Base-by-base conservation (phyloP, 352 stramenopile species). In the Blastocystis sp. region DNA sequence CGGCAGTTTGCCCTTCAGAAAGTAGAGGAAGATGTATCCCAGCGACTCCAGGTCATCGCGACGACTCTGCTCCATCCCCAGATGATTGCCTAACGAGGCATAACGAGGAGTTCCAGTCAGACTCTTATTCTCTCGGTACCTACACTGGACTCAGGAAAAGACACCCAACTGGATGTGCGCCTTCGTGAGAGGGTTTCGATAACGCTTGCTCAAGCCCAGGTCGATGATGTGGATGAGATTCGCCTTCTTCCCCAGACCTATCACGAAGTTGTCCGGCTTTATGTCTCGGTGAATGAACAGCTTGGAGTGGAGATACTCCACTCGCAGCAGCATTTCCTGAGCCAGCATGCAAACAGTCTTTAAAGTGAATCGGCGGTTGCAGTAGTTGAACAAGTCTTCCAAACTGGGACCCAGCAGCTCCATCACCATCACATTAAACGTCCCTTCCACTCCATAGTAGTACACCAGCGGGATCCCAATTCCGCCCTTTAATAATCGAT, bases 391-490 rank as follows among this genome's bases (percentile, higher is more conserved):
- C 0, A 98, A 91, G 91, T 98, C 94, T 90, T 98, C 94, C 29
- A 98, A 90, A 18, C 94, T 98, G 5, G 96, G 97, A 15, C 97
- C 97, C 6, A 99, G 92, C 55, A 99, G 92, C 91, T 99, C 97
- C 69, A 99, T 96, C 29, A 99, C 97, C 96, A 99, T 98, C 45
- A 99, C 97, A 90, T 99, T 99, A 93, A 99, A 99, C 18, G 61
- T 70, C 18, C 77, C 77, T 62, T 99, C 97, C 29, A 98, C 96
- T 61, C 97, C 97, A 91, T 98, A 99, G 96, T 96, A 99, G 89
- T 95, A 94, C 43, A 99, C 94, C 91, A 97, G 98, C 3, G 97
- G 96, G 76, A 99, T 98, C 63, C 97, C 97, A 69, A 98, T 64
- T 62, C 97, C 97, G 70, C 97, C 97, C 91, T 98, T 96, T n/a